Percentiles rank a stretch among this genome's conserved stretches.
These are phyloP conservation scores for Saprolegnia parasitica DNA, from an alignment of 352 stramenopile species.

Conservation along the genomic window DNA sequence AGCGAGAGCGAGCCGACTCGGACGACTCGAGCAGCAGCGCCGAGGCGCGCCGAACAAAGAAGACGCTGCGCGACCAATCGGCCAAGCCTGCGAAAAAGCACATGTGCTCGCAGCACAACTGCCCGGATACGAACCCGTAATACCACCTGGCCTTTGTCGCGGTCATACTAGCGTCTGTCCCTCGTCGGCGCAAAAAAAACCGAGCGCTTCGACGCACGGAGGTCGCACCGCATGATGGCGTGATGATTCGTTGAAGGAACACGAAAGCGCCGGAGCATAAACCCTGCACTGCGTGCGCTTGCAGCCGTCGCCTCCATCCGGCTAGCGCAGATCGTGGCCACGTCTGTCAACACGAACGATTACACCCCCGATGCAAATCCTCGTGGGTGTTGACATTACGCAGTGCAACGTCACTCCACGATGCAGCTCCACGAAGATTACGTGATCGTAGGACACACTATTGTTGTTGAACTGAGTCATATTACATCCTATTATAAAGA, in stretches of 20 bases:
- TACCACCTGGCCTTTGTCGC: background rate
- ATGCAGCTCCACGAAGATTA: too few species aligned
- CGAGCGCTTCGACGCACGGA: background rate
- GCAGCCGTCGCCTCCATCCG: background rate
- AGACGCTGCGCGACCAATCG: background rate
- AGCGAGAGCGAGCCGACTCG: constrained; percentile 84
- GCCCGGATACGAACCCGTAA: constrained; percentile 3
- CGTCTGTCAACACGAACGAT: too few species aligned
- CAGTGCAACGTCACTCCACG: too few species aligned
- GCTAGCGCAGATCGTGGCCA: too few species aligned
- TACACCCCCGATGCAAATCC: too few species aligned
- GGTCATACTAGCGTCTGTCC: background rate
- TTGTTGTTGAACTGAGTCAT: too few species aligned
- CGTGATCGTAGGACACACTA: too few species aligned
- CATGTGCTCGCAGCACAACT: constrained; percentile 23
- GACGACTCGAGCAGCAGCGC: constrained; percentile 36
- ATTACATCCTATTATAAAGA: too few species aligned
- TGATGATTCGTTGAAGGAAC: background rate
- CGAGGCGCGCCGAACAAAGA: constrained; percentile 8
- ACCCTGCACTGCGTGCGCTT: background rate
- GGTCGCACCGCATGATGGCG: background rate
- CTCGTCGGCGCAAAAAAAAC: background rate
- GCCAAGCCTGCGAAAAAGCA: constrained; percentile 20
- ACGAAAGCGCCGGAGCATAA: background rate
- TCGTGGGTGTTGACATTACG: too few species aligned